These are phyloP conservation scores for Metschnikowia peoriensis DNA, from an alignment of 805 yeast species.

Conservation along the genomic window DNA sequence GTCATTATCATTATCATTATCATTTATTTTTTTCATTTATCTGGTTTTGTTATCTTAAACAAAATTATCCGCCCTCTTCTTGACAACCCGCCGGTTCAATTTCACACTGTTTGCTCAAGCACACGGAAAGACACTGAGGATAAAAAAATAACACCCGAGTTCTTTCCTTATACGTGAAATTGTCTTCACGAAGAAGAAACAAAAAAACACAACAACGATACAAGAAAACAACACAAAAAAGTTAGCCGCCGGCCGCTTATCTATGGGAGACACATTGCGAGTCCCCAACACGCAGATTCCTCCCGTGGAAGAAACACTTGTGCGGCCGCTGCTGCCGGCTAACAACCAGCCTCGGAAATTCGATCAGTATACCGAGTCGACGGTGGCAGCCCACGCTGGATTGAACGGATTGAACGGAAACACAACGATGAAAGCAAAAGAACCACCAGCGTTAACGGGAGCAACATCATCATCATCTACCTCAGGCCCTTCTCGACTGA, in stretches of 20 bases:
- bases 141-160: too few species aligned
- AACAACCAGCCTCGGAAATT: conserved; percentile 17
- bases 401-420: not conserved
- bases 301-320: conserved; percentile 3
- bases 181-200: not conserved
- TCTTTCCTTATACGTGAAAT: too few species aligned
- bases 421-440: conserved; percentile 8
- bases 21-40: too few species aligned
- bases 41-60: too few species aligned
- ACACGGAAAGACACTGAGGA: too few species aligned
- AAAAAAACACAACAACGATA: not conserved
- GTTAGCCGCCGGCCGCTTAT: not conserved
- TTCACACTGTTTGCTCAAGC: too few species aligned
- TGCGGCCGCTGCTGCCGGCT: conserved; percentile 16
- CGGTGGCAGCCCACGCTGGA: not conserved
- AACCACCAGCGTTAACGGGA: not conserved
- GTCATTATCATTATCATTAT: too few species aligned
- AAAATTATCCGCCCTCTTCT: too few species aligned
- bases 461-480: too few species aligned
- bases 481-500: too few species aligned
- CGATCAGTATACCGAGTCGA: conserved; percentile 10
- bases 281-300: conserved; percentile 8
- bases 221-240: not conserved
- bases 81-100: too few species aligned
- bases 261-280: conserved; percentile 18